Evolutionary conservation across 495 filamentous ascomycete species (phyloP).

Genomic region (Talaromyces proteolyticus): DNA sequence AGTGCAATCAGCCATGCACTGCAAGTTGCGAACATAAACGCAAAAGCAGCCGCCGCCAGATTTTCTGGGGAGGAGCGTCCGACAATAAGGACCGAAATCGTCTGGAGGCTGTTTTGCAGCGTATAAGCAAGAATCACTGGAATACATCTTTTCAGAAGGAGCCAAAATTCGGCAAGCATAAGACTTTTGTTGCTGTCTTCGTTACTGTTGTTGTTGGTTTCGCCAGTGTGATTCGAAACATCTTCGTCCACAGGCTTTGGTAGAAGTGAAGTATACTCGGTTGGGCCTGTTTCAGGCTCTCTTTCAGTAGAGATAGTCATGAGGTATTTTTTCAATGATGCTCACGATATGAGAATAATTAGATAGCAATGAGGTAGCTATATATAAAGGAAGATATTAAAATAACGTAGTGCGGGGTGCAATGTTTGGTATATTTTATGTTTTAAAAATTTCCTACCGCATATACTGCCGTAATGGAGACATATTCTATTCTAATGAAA

Average conservation of each 20-base stretch:
- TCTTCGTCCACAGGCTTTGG: not conserved
- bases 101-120: constrained; percentile 85
- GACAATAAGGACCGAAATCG: constrained; percentile 75
- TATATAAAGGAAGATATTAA: too few species aligned
- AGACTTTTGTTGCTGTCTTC: constrained; percentile 12
- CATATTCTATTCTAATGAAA: not conserved
- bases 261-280: not conserved
- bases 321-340: too few species aligned
- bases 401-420: not conserved
- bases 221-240: not conserved
- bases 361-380: too few species aligned
- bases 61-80: constrained; percentile 77
- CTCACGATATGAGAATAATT: too few species aligned
- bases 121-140: constrained; percentile 88
- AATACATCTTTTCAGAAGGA: constrained; percentile 61
- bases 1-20: constrained; percentile 88
- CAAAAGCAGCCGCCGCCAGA: constrained; percentile 79
- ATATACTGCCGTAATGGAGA: too few species aligned
- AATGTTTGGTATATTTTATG: not conserved
- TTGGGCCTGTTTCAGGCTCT: not conserved
- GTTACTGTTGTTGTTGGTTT: constrained; percentile 7
- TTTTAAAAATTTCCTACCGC: too few species aligned
- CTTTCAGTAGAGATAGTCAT: not conserved
- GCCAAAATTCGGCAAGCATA: constrained; percentile 57
- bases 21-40: constrained; percentile 91